These are phyloP conservation scores for Acanthamoeba sp. DNA, from an alignment of 208 protist species.

Conservation along the genomic window DNA sequence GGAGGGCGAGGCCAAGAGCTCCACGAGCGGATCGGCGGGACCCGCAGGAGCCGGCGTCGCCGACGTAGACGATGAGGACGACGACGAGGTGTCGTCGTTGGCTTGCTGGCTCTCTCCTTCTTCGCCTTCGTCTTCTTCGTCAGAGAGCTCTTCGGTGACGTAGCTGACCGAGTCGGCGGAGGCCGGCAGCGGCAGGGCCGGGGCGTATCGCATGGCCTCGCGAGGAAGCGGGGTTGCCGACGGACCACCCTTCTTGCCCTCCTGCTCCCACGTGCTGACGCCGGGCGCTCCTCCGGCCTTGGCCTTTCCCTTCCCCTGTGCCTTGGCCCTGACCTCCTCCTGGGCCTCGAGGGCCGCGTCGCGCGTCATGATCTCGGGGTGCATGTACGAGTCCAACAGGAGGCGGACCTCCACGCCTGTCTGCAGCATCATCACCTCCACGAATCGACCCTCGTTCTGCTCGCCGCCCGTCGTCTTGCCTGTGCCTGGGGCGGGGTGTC, in stretches of 20 bases:
- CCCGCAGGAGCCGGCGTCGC: not conserved
- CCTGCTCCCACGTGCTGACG: conserved; percentile 52
- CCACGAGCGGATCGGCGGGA: not conserved
- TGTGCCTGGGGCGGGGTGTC: not conserved
- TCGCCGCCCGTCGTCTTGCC: not conserved
- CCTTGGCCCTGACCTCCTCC: conserved; percentile 14
- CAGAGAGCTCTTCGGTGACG: not conserved
- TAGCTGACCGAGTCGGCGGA: conserved; percentile 10
- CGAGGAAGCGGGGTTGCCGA: not conserved
- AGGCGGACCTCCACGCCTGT: conserved; percentile 46
- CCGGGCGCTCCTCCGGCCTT: no score
- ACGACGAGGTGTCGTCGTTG: not conserved
- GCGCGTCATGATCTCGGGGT: conserved; percentile 44
- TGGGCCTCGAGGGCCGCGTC: not conserved
- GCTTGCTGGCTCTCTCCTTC: not conserved
- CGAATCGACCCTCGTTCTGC: not conserved
- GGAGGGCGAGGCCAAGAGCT: not conserved
- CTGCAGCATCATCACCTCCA: conserved; percentile 68
- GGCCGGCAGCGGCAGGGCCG: not conserved
- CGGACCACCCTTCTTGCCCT: conserved; percentile 3
- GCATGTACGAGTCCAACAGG: conserved; percentile 65
- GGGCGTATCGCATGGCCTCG: conserved; percentile 21
- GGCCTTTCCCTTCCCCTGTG: not conserved
- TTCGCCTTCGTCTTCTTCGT: conserved; percentile 11
- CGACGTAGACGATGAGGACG: not conserved